These are phyloP conservation scores for Tuber borchii DNA, from an alignment of 495 filamentous ascomycete species.

Conservation along the genomic window DNA sequence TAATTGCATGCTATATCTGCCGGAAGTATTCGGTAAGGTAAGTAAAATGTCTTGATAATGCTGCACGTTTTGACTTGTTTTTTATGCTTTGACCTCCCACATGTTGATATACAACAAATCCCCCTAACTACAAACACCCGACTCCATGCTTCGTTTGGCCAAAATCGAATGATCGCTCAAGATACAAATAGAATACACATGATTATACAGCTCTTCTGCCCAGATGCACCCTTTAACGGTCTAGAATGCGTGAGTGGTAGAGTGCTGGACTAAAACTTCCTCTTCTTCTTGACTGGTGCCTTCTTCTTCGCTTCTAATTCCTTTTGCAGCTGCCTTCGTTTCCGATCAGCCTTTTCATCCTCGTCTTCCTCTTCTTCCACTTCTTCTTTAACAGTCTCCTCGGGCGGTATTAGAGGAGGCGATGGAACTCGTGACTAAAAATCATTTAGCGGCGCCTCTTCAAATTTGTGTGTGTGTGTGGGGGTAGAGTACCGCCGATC, in stretches of 20 bases:
- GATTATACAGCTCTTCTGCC: neutral
- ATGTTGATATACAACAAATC: neutral
- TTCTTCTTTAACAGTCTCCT: constrained; percentile 28
- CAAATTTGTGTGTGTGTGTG: constrained; percentile 1
- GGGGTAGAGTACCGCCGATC: constrained; percentile 6
- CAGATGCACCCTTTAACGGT: neutral
- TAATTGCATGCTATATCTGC: neutral
- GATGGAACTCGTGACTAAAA: constrained; percentile 13
- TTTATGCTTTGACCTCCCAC: neutral
- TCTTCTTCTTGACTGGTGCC: constrained; percentile 53
- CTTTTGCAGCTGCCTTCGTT: constrained; percentile 52
- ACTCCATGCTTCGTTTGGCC: neutral
- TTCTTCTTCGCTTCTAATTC: constrained; percentile 54
- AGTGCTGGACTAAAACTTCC: constrained; percentile 47
- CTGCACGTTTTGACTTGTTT: neutral
- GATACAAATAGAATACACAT: neutral
- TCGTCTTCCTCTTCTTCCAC: constrained; percentile 44
- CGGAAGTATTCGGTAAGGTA: neutral
- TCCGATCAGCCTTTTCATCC: constrained; percentile 50
- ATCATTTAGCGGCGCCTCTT: constrained; percentile 7
- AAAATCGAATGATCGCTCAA: neutral
- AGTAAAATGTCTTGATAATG: neutral
- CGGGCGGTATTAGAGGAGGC: constrained; percentile 18
- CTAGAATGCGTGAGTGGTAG: neutral
- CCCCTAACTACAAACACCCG: neutral